Evolutionary conservation across 441 rosid species (phyloP).

Genomic region (Syzygium syzygioides): DNA sequence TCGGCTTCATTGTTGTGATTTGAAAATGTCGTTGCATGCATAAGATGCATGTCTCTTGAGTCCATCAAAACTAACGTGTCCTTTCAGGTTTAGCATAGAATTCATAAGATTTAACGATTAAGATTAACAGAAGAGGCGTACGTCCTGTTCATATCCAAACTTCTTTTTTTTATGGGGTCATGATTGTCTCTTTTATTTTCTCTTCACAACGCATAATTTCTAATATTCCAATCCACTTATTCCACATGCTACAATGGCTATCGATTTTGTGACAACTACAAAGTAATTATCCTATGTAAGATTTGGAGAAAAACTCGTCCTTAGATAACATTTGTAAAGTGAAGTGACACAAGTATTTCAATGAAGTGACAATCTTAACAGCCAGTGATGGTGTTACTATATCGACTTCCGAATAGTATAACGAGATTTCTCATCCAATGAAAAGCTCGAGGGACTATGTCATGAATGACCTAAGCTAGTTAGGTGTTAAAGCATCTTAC

Average conservation of each 20-base stretch:
- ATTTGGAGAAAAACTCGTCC: neutral
- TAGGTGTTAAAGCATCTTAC: neutral
- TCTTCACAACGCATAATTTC: neutral
- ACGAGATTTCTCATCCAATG: neutral
- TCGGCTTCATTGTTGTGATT: neutral
- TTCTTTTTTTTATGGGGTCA: neutral
- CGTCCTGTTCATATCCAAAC: neutral
- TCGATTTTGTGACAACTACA: neutral
- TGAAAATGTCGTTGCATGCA: neutral
- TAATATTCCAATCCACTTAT: neutral
- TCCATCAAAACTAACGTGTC: neutral
- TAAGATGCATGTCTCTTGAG: neutral
- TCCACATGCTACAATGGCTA: neutral
- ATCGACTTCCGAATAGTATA: neutral
- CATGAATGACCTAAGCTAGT: neutral
- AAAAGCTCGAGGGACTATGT: neutral
- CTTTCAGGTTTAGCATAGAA: neutral
- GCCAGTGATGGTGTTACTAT: neutral
- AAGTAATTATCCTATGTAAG: neutral
- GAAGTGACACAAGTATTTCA: neutral
- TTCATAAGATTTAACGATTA: neutral
- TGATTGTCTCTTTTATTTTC: neutral
- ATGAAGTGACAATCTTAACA: neutral
- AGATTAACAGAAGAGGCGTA: neutral
- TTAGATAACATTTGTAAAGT: neutral